Conservation (phyloP, 2,329 filamentous ascomycete species). For the Nannizziopsis arthrosporioides region DNA sequence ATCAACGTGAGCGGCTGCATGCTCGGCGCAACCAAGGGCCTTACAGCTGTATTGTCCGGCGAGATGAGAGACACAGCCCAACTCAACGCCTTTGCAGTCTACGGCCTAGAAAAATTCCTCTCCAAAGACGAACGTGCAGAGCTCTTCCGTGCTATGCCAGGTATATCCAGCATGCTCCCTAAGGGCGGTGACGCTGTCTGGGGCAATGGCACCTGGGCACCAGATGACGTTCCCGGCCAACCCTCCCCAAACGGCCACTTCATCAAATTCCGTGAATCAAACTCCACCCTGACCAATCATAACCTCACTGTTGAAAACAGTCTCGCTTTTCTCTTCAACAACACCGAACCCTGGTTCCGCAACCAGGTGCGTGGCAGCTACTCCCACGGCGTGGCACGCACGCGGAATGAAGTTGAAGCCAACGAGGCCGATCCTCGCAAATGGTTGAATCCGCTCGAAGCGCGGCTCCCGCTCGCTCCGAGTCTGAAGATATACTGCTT, state of each 20-base stretch:
- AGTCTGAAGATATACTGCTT: constrained; percentile 94
- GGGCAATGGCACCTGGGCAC: constrained; percentile 78
- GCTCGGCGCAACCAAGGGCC: constrained; percentile 83
- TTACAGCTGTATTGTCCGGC: constrained; percentile 81
- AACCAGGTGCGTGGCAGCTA: constrained; percentile 62
- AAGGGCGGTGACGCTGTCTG: constrained; percentile 90
- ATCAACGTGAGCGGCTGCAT: constrained; percentile 98
- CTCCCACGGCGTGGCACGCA: constrained; percentile 79
- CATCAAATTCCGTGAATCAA: constrained; percentile 63
- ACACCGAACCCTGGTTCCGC: constrained; percentile 75
- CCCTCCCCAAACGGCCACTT: constrained; percentile 65
- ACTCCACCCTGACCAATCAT: constrained; percentile 48
- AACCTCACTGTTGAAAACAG: constrained; percentile 77
- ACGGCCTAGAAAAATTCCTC: constrained; percentile 90
- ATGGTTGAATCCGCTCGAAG: constrained; percentile 95
- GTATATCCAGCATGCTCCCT: constrained; percentile 90
- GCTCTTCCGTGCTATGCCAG: constrained; percentile 93
- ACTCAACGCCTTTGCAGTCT: constrained; percentile 90
- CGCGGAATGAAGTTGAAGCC: constrained; percentile 63
- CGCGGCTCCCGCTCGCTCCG: constrained; percentile 72
- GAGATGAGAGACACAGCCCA: constrained; percentile 99
- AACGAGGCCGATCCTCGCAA: constrained; percentile 68
- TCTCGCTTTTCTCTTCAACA: constrained; percentile 63
- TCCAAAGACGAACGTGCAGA: constrained; percentile 82
- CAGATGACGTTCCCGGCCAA: constrained; percentile 69